Evolutionary conservation across 2,329 filamentous ascomycete genomes (phyloP).

Genomic region (Capronia americana): DNA sequence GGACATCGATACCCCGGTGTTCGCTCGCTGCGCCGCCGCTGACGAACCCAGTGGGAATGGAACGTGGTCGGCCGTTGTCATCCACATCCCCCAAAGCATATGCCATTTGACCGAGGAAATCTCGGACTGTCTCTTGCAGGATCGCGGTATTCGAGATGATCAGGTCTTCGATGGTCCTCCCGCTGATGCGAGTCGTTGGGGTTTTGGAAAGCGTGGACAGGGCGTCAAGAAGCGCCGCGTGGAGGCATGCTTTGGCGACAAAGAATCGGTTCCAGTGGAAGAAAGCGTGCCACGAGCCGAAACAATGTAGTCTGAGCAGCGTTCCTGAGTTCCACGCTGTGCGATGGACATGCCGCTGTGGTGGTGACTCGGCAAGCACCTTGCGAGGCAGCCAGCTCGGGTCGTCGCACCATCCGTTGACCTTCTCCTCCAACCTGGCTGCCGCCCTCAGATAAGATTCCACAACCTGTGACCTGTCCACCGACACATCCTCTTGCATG

Average conservation of each 20-base stretch:
- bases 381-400: conserved; percentile 27
- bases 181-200: no score
- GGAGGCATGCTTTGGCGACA: conserved; percentile 29
- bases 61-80: conserved; percentile 11
- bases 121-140: conserved; percentile 26
- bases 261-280: conserved; percentile 34
- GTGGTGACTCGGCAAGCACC: conserved; percentile 10
- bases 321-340: conserved; percentile 23
- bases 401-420: conserved; percentile 30
- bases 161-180: conserved; percentile 4
- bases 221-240: conserved; percentile 27
- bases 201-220: conserved; percentile 1
- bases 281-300: conserved; percentile 28
- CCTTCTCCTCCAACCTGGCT: conserved; percentile 26
- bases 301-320: conserved; percentile 25
- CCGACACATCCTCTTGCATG: conserved; percentile 5
- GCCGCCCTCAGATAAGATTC: conserved; percentile 27
- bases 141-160: conserved; percentile 18
- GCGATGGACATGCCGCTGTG: conserved; percentile 2
- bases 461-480: conserved; percentile 15
- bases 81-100: conserved; percentile 34
- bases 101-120: conserved; percentile 27
- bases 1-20: conserved; percentile 27
- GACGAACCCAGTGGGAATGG: conserved; percentile 19
- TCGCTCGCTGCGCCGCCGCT: conserved; percentile 21